phyloP scores from a whole-genome alignment of 345 rosid genomes.

The Rhizophora mangle region DNA sequence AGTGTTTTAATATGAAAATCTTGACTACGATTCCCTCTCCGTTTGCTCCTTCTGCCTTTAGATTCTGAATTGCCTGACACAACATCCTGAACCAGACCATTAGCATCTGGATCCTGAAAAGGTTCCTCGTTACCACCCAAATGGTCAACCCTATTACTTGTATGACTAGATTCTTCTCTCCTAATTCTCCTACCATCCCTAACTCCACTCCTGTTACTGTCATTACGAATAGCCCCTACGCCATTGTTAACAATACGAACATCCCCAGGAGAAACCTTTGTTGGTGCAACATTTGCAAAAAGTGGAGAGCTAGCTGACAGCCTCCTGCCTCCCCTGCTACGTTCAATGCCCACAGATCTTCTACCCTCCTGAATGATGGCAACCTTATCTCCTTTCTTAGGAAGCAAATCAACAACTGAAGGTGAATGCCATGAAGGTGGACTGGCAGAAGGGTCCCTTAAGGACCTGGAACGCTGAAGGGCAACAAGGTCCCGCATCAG shows the following conservation, averaged over 20 bases:
- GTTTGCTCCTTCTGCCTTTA: conserved; percentile 41
- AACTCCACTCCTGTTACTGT: conserved; percentile 49
- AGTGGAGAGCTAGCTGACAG: conserved; percentile 58
- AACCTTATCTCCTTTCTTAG: conserved; percentile 51
- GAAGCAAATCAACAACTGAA: conserved; percentile 61
- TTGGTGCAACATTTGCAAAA: conserved; percentile 43
- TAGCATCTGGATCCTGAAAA: conserved; percentile 33
- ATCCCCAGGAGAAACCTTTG: conserved; percentile 64
- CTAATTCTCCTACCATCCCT: conserved; percentile 57
- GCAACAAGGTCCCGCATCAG: conserved; percentile 88
- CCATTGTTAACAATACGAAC: conserved; percentile 24
- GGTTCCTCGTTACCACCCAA: conserved; percentile 36
- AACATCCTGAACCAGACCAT: conserved; percentile 40
- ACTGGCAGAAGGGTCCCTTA: conserved; percentile 89
- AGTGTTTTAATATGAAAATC: conserved; percentile 50
- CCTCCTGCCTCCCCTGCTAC: conserved; percentile 54
- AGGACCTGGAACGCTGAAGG: conserved; percentile 88
- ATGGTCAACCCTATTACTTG: conserved; percentile 41
- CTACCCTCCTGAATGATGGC: conserved; percentile 46
- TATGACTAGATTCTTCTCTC: conserved; percentile 63
- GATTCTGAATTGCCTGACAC: conserved; percentile 48
- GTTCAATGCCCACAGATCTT: conserved; percentile 53
- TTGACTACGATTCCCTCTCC: conserved; percentile 52
- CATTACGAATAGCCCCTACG: conserved; percentile 38
- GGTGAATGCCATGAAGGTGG: conserved; percentile 85